Percentiles rank a stretch among this genome's conserved stretches.
Evolutionary conservation across 495 filamentous ascomycete genomes (phyloP).

Genomic region (Penicillium goetzii): DNA sequence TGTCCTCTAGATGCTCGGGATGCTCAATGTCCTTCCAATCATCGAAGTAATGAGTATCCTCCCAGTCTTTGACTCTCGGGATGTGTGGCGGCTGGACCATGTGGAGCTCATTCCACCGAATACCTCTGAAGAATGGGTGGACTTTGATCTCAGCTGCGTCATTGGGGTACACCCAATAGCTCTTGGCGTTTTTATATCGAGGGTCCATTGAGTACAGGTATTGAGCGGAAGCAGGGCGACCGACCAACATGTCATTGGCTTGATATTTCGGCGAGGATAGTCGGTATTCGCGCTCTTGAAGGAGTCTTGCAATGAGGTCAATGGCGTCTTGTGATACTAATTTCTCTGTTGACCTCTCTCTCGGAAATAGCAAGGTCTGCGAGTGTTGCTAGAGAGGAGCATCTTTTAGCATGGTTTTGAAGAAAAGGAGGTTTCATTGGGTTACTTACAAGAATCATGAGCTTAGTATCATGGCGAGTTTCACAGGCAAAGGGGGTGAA

Average conservation of each 20-base stretch:
- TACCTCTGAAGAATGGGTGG: conserved; percentile 72
- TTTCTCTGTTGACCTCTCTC: conserved; percentile 50
- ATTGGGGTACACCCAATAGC: conserved; percentile 72
- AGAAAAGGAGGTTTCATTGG: neutral
- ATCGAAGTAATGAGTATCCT: conserved; percentile 91
- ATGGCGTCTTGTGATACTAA: conserved; percentile 64
- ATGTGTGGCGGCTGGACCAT: conserved; percentile 72
- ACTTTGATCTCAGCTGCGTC: conserved; percentile 79
- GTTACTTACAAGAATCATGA: conserved; percentile 71
- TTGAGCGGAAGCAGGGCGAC: conserved; percentile 38
- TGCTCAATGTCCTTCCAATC: conserved; percentile 71
- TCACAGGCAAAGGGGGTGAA: conserved; percentile 87
- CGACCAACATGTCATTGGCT: conserved; percentile 57
- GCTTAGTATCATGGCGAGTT: conserved; percentile 77
- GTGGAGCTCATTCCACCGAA: conserved; percentile 72
- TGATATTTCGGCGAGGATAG: conserved; percentile 74
- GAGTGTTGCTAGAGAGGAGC: conserved; percentile 48
- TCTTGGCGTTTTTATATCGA: conserved; percentile 40
- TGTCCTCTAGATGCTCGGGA: conserved; percentile 40
- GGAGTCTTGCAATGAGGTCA: conserved; percentile 73
- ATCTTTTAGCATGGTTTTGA: neutral
- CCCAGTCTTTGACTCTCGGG: conserved; percentile 67
- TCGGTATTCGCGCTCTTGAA: conserved; percentile 75
- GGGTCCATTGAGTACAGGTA: conserved; percentile 40
- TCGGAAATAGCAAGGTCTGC: conserved; percentile 63